Base-by-base conservation (phyloP, 2,329 filamentous ascomycete genomes). In the Aspergillus ustus region DNA sequence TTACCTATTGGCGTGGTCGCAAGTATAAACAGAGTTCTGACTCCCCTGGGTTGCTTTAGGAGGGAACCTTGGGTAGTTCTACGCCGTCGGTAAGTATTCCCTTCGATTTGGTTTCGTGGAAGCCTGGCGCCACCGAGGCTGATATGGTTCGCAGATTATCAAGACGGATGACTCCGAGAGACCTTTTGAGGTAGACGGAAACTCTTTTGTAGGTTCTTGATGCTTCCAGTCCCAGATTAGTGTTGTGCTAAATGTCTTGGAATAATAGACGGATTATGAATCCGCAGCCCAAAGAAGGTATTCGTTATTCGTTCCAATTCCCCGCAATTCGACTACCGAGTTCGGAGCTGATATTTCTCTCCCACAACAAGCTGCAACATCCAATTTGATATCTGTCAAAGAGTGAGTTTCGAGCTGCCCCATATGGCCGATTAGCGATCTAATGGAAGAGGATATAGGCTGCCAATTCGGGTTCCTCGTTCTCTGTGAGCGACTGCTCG, bases 121-220 rank as follows among this genome's bases (percentile, higher is more conserved):
- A 13, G 7, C 13, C 17, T 20, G 20, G 17, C 11, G 15, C 20
- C 25, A 2, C n/a, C 46, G 46, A 40, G n/a, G 25, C 37, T 50
- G n/a, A 61, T 52, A 46, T 19, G 15, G 19, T n/a, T 48, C 20
- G 28, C 46, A 61, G 65, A 63, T 71, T 45, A 67, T 55, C 2
- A 25, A 62, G 19, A 69, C 68, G 2, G 67, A 64, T 3, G 59
- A 70, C 49, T 7, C 61, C 2, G 59, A 62, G 31, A 63, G 68
- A 37, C 69, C 68, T n/a, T 71, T 60, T 59, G 61, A 56, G 4
- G 69, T 71, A 25, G 59, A 67, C 17, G 68, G 68, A n/a, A 58
- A 70, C 59, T 67, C 66, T 9, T 71, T 71, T 60, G 68, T 71
- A 51, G 29, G 60, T 63, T 40, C 44, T 50, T 37, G 13, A 50